phyloP scores from a whole-genome alignment of 805 yeast genomes.

The Candida silvicultrix region DNA sequence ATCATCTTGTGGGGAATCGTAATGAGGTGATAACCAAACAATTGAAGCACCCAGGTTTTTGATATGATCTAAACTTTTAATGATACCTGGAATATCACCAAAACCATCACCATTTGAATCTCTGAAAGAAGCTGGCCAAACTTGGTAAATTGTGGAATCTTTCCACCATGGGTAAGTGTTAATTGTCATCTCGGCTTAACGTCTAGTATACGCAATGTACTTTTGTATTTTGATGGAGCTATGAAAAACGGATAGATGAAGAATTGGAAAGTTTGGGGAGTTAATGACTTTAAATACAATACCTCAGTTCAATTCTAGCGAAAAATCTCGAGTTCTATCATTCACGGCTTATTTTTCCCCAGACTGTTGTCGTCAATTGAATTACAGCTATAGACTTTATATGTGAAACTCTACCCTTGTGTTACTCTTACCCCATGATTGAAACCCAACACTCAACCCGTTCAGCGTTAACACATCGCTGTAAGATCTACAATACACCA shows the following conservation, averaged over 20 bases:
- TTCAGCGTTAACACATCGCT: no score
- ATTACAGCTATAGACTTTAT: no score
- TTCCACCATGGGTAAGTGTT: constrained; percentile 41
- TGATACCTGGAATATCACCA: constrained; percentile 52
- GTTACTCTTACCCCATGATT: no score
- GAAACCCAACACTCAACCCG: no score
- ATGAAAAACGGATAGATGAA: not conserved
- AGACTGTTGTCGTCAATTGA: not conserved
- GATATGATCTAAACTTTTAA: constrained; percentile 44
- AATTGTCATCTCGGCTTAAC: constrained; percentile 5
- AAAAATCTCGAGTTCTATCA: not conserved
- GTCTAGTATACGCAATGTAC: no score
- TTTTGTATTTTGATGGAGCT: no score
- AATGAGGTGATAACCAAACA: constrained; percentile 54
- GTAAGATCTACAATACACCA: no score
- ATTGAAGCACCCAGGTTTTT: constrained; percentile 43
- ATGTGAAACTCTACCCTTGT: no score
- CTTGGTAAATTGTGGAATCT: constrained; percentile 48
- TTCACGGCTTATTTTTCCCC: not conserved
- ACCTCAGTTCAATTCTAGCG: not conserved
- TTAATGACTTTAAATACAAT: not conserved
- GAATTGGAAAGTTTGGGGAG: not conserved
- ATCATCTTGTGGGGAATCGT: constrained; percentile 53
- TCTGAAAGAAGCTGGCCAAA: constrained; percentile 56
- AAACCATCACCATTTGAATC: constrained; percentile 55